A percentile compares a stretch with the other conserved stretches of the same genome.
Evolutionary conservation across 495 filamentous ascomycete species (phyloP).

Genomic region (Entonaema liquescens): DNA sequence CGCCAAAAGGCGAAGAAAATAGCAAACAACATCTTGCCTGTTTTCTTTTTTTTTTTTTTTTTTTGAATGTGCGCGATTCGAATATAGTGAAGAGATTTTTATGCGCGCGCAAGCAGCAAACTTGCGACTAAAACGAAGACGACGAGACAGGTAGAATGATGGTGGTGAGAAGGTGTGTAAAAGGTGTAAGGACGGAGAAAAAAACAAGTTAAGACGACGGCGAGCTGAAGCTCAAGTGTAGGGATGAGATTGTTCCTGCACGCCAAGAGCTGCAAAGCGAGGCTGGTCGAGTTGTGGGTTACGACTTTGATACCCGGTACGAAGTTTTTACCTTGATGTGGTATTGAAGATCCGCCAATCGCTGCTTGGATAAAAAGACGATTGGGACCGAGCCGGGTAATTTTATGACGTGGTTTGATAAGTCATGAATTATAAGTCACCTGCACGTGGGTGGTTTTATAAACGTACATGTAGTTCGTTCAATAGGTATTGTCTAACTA

Average conservation of each 20-base stretch:
- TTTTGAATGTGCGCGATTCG: neutral
- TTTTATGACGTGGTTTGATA: neutral
- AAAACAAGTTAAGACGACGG: neutral
- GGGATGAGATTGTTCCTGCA: constrained; percentile 3
- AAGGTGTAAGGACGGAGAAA: neutral
- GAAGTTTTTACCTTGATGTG: too few relatives aligned
- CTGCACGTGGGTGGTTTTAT: too few relatives aligned
- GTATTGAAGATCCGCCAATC: neutral
- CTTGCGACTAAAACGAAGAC: constrained; percentile 5
- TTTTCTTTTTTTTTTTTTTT: too few relatives aligned
- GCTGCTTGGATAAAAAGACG: neutral
- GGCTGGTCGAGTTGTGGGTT: constrained; percentile 14
- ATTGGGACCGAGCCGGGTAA: neutral
- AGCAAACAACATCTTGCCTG: constrained; percentile 72
- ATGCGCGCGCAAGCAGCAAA: neutral
- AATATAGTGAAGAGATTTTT: neutral
- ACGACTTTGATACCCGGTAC: too few relatives aligned
- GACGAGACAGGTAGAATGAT: neutral
- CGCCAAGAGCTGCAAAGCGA: constrained; percentile 40
- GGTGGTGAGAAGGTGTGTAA: constrained; percentile 12
- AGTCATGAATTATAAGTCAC: neutral
- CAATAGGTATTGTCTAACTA: too few relatives aligned
- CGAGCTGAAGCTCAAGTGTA: constrained; percentile 23
- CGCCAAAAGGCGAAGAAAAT: constrained; percentile 88
- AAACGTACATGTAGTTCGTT: too few relatives aligned